Base-by-base conservation (phyloP, 169 alveolate genomes). In the Plasmodium sp. region DNA sequence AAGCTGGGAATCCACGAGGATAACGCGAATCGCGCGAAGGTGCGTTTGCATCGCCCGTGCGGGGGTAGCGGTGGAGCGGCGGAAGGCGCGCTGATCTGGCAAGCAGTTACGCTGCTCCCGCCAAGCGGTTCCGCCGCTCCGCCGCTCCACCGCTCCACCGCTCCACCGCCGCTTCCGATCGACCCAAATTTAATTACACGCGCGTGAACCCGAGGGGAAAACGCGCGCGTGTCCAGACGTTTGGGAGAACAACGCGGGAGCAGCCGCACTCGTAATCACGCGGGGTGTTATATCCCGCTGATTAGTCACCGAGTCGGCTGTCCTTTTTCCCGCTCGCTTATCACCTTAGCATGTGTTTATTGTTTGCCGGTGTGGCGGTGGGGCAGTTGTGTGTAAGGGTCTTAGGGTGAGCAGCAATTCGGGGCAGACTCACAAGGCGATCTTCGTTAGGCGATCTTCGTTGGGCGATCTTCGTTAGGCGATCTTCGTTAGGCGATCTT, bases 1-100 rank as follows among this genome's bases (percentile, higher is more conserved):
- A 99, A 99, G 97, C 97, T 99, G 86, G 99, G 99, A 81, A 99
- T 99, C 96, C 99, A 99, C 96, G 99, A 99, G 96, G 99, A 99
- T 96, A 96, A 99, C 85, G 98, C 99, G 84, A 99, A 99, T 97
- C 97, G 99, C 84, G 95, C 96, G 33, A 99, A 99, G 99, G 97
- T 99, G 71, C 33, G 96, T 84, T 84, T 41, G 22, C 34, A 31
- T 79, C n/a, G 18, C 43, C 3, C 9, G 58, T 48, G n/a, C 10
- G 2, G 0, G 12, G 10, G 58, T 12, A 12, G 58, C 58, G 3
- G 27, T 0, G 27, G 16, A 16, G 22, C 7, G 62, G 18, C 62
- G 27, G 5, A 14, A 7, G 2, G 16, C 27, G 27, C 27, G 27
- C 27, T 22, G 27, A 22, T 22, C 27, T 0, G 27, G 0, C 27